A percentile compares a stretch with the other conserved stretches of the same genome.
Evolutionary conservation across 2,329 filamentous ascomycete species (phyloP).

Genomic region (Fusarium pilosicola): DNA sequence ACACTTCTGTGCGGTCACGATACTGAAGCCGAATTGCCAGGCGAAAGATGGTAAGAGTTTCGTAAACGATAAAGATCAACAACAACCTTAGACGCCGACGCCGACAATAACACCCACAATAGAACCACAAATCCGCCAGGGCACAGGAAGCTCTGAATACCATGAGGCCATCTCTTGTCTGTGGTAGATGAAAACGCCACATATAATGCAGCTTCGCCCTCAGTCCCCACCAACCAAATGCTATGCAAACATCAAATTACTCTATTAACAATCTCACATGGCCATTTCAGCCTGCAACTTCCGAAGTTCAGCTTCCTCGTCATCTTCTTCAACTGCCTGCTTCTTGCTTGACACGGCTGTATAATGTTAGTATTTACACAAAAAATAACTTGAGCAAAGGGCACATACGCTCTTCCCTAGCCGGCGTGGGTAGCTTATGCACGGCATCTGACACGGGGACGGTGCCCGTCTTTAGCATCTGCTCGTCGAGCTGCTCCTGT

Average conservation of each 20-base stretch:
- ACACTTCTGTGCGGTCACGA: not conserved
- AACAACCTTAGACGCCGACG: conserved; percentile 48
- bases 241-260: conserved; percentile 38
- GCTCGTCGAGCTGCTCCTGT: conserved; percentile 91
- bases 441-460: conserved; percentile 85
- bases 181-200: conserved; percentile 14
- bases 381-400: not conserved
- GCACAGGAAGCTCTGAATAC: conserved; percentile 22
- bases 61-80: conserved; percentile 39
- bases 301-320: conserved; percentile 93
- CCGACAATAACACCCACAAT: conserved; percentile 45
- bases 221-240: conserved; percentile 35
- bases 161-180: conserved; percentile 31
- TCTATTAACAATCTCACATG: conserved; percentile 67
- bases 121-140: conserved; percentile 35
- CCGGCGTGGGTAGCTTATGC: conserved; percentile 78
- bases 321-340: conserved; percentile 77
- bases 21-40: conserved; percentile 20
- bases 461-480: conserved; percentile 89
- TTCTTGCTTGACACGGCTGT: conserved; percentile 49
- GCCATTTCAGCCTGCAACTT: conserved; percentile 98
- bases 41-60: conserved; percentile 30
- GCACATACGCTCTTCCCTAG: conserved; percentile 78
- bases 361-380: conserved; percentile 22
- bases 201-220: conserved; percentile 14